phyloP scores from a whole-genome alignment of 2,329 filamentous ascomycete species.

The Cercospora zeae-maydis region DNA sequence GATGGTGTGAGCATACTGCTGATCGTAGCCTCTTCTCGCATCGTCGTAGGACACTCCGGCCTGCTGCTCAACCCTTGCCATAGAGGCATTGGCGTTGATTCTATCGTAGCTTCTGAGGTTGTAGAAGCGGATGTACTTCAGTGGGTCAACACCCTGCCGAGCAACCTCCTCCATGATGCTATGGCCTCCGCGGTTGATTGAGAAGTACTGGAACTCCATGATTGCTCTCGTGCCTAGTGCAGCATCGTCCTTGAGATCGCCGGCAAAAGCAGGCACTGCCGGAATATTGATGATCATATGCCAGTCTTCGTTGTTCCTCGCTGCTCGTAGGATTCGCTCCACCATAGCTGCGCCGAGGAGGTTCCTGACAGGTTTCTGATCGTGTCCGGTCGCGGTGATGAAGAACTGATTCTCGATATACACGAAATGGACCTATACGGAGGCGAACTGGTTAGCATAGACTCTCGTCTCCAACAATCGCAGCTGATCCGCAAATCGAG shows the following conservation, averaged over 20 bases:
- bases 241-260: constrained; percentile 69
- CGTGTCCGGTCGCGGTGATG: constrained; percentile 71
- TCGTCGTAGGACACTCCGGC: constrained; percentile 66
- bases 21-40: constrained; percentile 57
- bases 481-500: no score
- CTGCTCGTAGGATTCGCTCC: constrained; percentile 69
- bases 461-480: no score
- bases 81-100: constrained; percentile 65
- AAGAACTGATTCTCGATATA: constrained; percentile 70
- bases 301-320: constrained; percentile 62
- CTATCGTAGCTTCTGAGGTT: constrained; percentile 82
- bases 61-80: constrained; percentile 58
- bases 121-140: constrained; percentile 76
- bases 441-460: no score
- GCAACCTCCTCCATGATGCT: constrained; percentile 71
- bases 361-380: constrained; percentile 71
- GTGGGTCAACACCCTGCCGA: constrained; percentile 64
- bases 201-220: constrained; percentile 83
- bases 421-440: constrained; percentile 46
- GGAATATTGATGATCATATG: constrained; percentile 76
- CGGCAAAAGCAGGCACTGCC: constrained; percentile 76
- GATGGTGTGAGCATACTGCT: constrained; percentile 32
- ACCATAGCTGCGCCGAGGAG: constrained; percentile 76
- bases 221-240: constrained; percentile 76
- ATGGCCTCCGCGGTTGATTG: constrained; percentile 71